phyloP scores from a whole-genome alignment of 257 asterid species.

The Penstemon davidsonii region DNA sequence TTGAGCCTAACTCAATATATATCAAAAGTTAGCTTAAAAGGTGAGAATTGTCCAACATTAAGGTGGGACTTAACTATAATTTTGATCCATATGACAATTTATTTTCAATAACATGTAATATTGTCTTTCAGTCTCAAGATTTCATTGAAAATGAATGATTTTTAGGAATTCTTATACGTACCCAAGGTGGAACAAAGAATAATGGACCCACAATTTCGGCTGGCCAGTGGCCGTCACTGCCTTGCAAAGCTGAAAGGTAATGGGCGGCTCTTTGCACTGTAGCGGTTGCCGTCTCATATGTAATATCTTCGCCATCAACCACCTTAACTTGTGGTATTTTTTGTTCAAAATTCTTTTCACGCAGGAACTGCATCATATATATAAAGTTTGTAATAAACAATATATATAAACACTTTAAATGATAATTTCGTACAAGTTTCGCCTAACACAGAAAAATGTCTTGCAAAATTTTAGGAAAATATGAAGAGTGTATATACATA shows the following conservation, averaged over 20 bases:
- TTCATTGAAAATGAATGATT: no score
- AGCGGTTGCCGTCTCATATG: constrained; percentile 57
- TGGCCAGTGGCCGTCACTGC: constrained; percentile 89
- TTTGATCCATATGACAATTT: no score
- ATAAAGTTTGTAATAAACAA: not conserved
- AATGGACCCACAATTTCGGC: constrained; percentile 84
- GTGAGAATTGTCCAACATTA: no score
- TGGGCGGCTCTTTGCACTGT: constrained; percentile 59
- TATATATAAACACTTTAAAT: no score
- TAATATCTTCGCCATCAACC: constrained; percentile 67
- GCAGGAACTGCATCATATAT: constrained; percentile 47
- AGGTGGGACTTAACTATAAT: no score
- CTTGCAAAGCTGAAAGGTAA: constrained; percentile 81
- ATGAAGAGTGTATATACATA: no score
- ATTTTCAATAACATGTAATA: no score
- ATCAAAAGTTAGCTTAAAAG: no score
- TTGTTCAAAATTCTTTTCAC: constrained; percentile 70
- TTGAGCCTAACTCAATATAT: no score
- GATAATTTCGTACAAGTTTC: not conserved
- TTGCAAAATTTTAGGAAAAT: no score
- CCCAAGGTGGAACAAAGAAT: constrained; percentile 84
- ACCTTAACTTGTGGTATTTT: constrained; percentile 65
- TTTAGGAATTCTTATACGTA: constrained; percentile 16
- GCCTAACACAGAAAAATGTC: no score
- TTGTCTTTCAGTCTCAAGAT: no score